phyloP scores from a whole-genome alignment of 75 land plant genomes.

The Isoetes taiwanensis region DNA sequence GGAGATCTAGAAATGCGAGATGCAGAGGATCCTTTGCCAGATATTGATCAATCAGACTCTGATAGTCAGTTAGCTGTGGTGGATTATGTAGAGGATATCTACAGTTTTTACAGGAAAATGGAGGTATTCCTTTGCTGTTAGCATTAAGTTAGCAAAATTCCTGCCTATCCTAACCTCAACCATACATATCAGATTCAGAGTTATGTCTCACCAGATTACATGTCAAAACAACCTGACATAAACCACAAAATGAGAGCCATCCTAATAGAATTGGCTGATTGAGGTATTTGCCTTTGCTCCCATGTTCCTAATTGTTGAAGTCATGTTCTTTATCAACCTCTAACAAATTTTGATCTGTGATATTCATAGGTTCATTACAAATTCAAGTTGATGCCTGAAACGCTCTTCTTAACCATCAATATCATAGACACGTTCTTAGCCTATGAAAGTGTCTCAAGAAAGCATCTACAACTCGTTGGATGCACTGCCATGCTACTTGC shows the following conservation, averaged over 20 bases:
- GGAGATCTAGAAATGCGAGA: conserved; percentile 23
- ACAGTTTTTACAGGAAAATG: neutral
- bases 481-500: neutral
- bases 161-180: too few species aligned
- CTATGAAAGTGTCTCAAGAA: neutral
- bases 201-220: neutral
- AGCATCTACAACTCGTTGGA: conserved; percentile 2
- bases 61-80: neutral
- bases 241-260: conserved; percentile 2
- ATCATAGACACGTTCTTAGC: neutral
- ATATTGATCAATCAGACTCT: neutral
- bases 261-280: neutral
- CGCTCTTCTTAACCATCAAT: conserved; percentile 3
- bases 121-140: too few species aligned
- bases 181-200: too few species aligned
- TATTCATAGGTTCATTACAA: neutral
- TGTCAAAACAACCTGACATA: neutral
- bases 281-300: conserved; percentile 22
- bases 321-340: too few species aligned
- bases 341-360: neutral
- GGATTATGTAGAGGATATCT: conserved; percentile 6
- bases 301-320: neutral
- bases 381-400: conserved; percentile 2
- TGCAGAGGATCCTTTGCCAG: neutral
- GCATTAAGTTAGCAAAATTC: too few species aligned